Percentiles rank a stretch among this genome's conserved stretches.
Conservation (phyloP, 345 rosid genomes). For the Reutealis trisperma region DNA sequence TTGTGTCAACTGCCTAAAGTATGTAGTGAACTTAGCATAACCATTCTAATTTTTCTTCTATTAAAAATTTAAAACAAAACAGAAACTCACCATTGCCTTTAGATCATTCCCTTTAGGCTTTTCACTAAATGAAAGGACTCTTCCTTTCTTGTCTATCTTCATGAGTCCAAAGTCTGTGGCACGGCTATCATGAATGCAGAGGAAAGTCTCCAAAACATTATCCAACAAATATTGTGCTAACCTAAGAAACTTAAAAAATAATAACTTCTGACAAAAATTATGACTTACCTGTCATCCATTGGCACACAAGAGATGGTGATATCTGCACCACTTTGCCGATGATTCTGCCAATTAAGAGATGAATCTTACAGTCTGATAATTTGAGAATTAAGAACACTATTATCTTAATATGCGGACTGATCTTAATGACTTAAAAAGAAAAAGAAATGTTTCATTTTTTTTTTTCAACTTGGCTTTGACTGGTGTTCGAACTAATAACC, state of each 20-base stretch:
- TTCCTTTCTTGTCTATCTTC: slow-evolving; percentile 92
- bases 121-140: slow-evolving; percentile 80
- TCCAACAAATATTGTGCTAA: background rate
- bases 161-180: slow-evolving; percentile 97
- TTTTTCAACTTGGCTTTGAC: too few relatives aligned
- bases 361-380: slow-evolving; percentile 1
- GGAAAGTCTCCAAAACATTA: slow-evolving; percentile 14
- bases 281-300: slow-evolving; percentile 71
- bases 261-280: background rate
- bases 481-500: too few relatives aligned
- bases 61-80: background rate
- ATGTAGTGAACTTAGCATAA: background rate
- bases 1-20: slow-evolving; percentile 83
- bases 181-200: slow-evolving; percentile 61
- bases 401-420: background rate
- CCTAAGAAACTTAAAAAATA: too few relatives aligned
- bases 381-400: background rate
- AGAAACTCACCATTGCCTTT: slow-evolving; percentile 69
- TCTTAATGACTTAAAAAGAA: background rate
- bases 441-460: too few relatives aligned
- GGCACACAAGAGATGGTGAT: slow-evolving; percentile 82
- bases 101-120: slow-evolving; percentile 82
- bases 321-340: slow-evolving; percentile 90
- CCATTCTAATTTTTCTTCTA: background rate
- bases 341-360: slow-evolving; percentile 55